phyloP scores from a whole-genome alignment of 768 basidiomycete genomes.

The Kwoniella sp. region DNA sequence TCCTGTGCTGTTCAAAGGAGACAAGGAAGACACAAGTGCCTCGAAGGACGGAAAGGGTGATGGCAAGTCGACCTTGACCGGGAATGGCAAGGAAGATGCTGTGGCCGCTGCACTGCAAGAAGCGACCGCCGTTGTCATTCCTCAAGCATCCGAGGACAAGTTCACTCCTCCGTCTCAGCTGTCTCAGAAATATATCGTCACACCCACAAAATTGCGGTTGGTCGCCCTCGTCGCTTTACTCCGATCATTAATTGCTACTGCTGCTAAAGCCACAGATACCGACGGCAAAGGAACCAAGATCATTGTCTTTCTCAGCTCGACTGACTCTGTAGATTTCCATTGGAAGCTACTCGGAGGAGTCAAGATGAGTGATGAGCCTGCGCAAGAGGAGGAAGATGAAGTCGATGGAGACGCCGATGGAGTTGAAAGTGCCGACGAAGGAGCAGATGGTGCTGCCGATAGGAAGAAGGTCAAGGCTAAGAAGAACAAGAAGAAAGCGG shows the following conservation, averaged over 20 bases:
- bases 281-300: conserved; percentile 57
- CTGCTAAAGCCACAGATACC: conserved; percentile 52
- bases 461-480: conserved; percentile 45
- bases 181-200: conserved; percentile 83
- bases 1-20: conserved; percentile 81
- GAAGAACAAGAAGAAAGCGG: conserved; percentile 54
- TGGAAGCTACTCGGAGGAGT: conserved; percentile 80
- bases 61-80: conserved; percentile 20
- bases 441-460: conserved; percentile 33
- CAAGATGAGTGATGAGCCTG: conserved; percentile 63
- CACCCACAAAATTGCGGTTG: conserved; percentile 89
- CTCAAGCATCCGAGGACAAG: conserved; percentile 56
- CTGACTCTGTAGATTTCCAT: conserved; percentile 96
- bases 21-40: conserved; percentile 60
- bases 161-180: conserved; percentile 95
- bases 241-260: conserved; percentile 69
- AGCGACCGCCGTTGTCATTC: conserved; percentile 38
- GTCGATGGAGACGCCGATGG: conserved; percentile 41
- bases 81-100: conserved; percentile 50
- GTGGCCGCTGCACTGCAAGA: conserved; percentile 31
- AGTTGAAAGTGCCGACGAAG: conserved; percentile 40
- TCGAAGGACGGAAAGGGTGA: conserved; percentile 34
- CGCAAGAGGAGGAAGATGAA: conserved; percentile 24
- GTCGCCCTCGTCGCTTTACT: conserved; percentile 86
- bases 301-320: conserved; percentile 95